Evolutionary conservation across 805 yeast genomes (phyloP).

Genomic region (Yarrowia osloensis): DNA sequence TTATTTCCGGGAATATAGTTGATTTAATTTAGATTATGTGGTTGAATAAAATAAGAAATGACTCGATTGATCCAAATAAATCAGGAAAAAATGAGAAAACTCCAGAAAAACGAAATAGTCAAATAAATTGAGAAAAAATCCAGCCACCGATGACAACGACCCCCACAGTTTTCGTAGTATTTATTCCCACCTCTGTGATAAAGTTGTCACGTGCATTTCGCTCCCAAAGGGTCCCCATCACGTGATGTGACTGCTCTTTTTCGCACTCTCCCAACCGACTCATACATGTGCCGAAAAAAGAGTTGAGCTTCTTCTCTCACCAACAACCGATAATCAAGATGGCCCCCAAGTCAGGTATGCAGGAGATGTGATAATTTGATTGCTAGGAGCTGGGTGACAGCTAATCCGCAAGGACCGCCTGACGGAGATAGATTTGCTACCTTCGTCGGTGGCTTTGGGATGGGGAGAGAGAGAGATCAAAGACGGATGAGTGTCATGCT

Average conservation of each 20-base stretch:
- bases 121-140: too few relatives aligned
- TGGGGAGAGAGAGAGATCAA: too few relatives aligned
- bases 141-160: too few relatives aligned
- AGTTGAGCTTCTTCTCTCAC: constrained; percentile 24
- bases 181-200: too few relatives aligned
- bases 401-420: constrained; percentile 31
- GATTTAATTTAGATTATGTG: too few relatives aligned
- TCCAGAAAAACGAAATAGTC: too few relatives aligned
- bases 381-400: constrained; percentile 29
- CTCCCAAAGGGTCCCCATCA: too few relatives aligned
- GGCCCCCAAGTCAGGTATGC: constrained; percentile 32
- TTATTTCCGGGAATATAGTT: too few relatives aligned
- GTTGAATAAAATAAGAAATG: background rate
- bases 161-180: too few relatives aligned
- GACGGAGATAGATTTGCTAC: constrained; percentile 30
- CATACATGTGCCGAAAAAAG: constrained; percentile 18
- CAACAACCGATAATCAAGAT: constrained; percentile 30
- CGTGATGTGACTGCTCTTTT: constrained; percentile 29
- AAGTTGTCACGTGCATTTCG: too few relatives aligned
- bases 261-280: constrained; percentile 13
- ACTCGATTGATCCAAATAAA: too few relatives aligned
- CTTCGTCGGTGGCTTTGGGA: constrained; percentile 23
- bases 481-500: too few relatives aligned
- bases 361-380: constrained; percentile 31
- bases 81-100: background rate